Evolutionary conservation across 2,329 filamentous ascomycete species (phyloP).

Genomic region (Fusarium protoensiforme): DNA sequence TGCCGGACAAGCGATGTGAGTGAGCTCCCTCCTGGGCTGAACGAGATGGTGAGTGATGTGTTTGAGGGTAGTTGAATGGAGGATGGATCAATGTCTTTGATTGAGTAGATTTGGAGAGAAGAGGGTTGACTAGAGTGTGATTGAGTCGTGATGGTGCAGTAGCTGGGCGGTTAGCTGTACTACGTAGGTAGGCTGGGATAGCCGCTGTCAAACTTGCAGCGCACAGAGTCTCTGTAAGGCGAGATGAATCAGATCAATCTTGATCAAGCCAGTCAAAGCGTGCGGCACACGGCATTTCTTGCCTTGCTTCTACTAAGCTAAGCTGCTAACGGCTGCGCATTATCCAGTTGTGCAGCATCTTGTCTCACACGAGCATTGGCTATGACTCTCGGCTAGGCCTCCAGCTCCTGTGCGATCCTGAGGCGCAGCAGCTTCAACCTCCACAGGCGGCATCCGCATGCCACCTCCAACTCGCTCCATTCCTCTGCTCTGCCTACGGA

Average conservation of each 20-base stretch:
- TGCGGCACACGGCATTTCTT: conserved; percentile 14
- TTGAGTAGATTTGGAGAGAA: neutral
- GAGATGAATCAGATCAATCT: neutral
- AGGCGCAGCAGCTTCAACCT: conserved; percentile 29
- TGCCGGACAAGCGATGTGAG: neutral
- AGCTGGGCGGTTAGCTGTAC: neutral
- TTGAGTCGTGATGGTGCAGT: neutral
- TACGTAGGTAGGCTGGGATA: neutral
- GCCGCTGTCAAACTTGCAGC: neutral
- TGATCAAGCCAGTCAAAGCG: conserved; percentile 8
- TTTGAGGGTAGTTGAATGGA: neutral
- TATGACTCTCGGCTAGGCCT: conserved; percentile 22
- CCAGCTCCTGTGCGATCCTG: conserved; percentile 28
- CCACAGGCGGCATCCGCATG: neutral
- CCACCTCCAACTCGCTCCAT: neutral
- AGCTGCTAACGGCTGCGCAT: conserved; percentile 3
- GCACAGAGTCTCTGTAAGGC: neutral
- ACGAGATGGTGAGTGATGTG: neutral
- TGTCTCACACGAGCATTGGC: conserved; percentile 17
- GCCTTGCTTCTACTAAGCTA: neutral
- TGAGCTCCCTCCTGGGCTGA: neutral
- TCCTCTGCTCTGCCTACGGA: neutral
- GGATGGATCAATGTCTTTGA: neutral
- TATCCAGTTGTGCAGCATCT: conserved; percentile 16
- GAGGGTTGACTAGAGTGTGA: neutral